These are phyloP conservation scores for Salix purpurea DNA, from an alignment of 345 rosid genomes.

Conservation along the genomic window DNA sequence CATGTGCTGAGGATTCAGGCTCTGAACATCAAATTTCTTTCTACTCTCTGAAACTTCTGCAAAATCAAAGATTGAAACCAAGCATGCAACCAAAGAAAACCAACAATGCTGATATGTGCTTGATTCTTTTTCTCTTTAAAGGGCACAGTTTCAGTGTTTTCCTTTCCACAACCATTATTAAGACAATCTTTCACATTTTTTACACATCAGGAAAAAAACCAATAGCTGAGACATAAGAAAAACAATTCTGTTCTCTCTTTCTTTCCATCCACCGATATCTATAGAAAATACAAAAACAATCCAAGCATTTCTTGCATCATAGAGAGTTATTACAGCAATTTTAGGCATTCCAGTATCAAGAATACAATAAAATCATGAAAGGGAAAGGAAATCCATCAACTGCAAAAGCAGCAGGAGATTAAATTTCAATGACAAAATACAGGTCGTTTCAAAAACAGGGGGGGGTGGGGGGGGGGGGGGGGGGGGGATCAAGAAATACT, in stretches of 20 bases:
- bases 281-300: not conserved
- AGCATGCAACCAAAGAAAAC: not conserved
- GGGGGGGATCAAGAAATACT: not conserved
- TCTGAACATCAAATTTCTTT: slow-evolving; percentile 19
- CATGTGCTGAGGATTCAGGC: not conserved
- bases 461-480: too few species aligned
- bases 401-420: not conserved
- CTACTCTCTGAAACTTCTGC: slow-evolving; percentile 6
- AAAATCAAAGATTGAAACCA: not conserved
- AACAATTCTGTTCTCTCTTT: not conserved
- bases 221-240: not conserved
- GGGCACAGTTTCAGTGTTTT: not conserved
- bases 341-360: not conserved
- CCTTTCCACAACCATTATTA: not conserved
- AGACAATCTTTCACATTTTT: not conserved
- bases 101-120: not conserved
- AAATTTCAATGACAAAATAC: not conserved
- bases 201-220: not conserved
- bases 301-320: not conserved
- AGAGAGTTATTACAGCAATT: not conserved
- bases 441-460: not conserved
- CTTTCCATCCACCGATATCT: too few species aligned
- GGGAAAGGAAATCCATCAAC: too few species aligned
- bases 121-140: not conserved
- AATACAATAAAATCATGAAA: not conserved